phyloP scores from a whole-genome alignment of 176 grass and related monocot genomes.

The Canna indica region DNA sequence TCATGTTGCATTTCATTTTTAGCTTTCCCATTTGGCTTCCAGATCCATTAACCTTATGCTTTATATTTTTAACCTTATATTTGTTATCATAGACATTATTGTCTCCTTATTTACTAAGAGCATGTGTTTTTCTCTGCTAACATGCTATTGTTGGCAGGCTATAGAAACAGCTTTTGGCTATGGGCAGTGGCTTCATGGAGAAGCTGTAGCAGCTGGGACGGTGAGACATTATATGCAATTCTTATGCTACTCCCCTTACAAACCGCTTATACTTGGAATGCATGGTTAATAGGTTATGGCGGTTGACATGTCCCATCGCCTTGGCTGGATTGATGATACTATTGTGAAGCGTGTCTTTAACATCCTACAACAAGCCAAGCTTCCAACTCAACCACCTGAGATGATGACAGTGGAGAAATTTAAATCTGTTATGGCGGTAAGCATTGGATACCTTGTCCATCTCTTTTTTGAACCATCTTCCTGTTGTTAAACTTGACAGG shows the following conservation, averaged over 20 bases:
- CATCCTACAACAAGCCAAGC: conserved; percentile 68
- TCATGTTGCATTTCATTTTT: background rate
- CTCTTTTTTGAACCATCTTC: background rate
- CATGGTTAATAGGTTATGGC: conserved; percentile 72
- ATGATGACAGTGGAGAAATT: conserved; percentile 87
- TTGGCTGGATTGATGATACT: conserved; percentile 89
- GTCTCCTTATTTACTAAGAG: background rate
- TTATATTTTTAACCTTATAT: background rate
- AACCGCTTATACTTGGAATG: background rate
- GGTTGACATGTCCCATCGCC: conserved; percentile 74
- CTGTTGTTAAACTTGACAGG: background rate
- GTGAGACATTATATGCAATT: conserved; percentile 23
- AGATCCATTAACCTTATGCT: background rate
- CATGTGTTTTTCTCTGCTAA: conserved; percentile 3
- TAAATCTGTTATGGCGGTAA: conserved; percentile 82
- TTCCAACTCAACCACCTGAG: conserved; percentile 68
- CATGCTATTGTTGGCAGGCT: conserved; percentile 36
- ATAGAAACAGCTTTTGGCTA: conserved; percentile 86
- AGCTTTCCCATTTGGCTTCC: background rate
- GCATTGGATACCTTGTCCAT: conserved; percentile 8
- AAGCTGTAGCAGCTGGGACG: conserved; percentile 80
- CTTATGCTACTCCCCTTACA: background rate
- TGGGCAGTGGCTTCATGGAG: conserved; percentile 89
- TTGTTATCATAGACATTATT: background rate
- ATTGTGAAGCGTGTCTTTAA: conserved; percentile 38